Percentiles rank a stretch among this genome's conserved stretches.
phyloP scores from a whole-genome alignment of 1,284 basidiomycete genomes.

The Schizophyllum amplum region DNA sequence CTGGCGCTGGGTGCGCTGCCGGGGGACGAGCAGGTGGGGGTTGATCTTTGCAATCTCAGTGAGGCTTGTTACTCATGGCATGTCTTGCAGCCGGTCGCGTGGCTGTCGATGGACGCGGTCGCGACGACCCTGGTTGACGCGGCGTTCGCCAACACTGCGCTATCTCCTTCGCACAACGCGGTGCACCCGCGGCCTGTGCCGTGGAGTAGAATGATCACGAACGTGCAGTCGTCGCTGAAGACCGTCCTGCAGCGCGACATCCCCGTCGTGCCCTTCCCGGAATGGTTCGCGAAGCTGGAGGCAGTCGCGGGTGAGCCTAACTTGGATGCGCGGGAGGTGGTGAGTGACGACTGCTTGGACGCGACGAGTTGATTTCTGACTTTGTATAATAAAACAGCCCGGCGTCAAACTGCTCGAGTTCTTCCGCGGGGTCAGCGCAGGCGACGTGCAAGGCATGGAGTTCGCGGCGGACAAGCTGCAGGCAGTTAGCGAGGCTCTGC shows the following conservation, averaged over 20 bases:
- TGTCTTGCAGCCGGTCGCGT: background rate
- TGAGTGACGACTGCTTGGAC: background rate
- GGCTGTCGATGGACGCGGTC: background rate
- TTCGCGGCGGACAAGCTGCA: background rate
- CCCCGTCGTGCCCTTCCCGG: background rate
- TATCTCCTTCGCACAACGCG: background rate
- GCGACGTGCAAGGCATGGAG: background rate
- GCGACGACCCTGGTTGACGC: background rate
- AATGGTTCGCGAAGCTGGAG: background rate
- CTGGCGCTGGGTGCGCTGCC: constrained; percentile 21
- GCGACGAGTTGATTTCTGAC: background rate
- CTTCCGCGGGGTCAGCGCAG: background rate
- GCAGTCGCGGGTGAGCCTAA: background rate
- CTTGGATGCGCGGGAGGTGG: background rate
- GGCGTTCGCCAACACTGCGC: background rate
- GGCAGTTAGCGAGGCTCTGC: background rate
- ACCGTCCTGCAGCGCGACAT: background rate
- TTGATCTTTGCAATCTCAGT: background rate
- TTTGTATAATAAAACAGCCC: background rate
- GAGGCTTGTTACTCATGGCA: background rate
- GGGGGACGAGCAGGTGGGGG: background rate
- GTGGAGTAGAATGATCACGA: background rate
- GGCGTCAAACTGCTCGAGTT: background rate
- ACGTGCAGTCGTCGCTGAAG: background rate
- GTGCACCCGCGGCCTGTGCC: background rate